Evolutionary conservation across 1,139 yeast species (phyloP), one percentile per base, ranked within the genome.

Genomic region (Debaryomyces sp.): DNA sequence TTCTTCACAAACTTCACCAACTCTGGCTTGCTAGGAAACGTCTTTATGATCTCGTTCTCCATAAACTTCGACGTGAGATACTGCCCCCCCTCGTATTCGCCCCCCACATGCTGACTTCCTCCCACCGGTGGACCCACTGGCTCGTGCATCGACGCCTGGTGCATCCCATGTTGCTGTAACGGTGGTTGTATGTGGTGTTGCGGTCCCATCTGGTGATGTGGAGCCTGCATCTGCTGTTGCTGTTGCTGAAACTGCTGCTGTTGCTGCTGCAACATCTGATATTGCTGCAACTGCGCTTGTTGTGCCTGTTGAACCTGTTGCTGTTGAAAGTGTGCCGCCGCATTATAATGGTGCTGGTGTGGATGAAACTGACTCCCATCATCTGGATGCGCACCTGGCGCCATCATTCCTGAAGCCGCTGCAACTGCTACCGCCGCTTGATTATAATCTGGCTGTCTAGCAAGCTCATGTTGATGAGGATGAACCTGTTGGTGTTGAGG

Each of bases 21-120:
- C 32, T 73, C 78, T 27, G 63, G 64, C 61, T 76, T 77, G 56
- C 68, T 66, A 23, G 69, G 59, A 55, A 77, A 77, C 5, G 80
- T 73, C 61, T 74, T 73, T 61, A 77, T 75, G 44, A 76, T 71
- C 55, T 75, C 80, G 53, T 75, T 75, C 52, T 76, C 80, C 46
- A 68, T 64, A 55, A 62, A 76, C 50, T 70, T 60, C 10, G 75
- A 70, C 23, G 59, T 57, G 32, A 61, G 54, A 37, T 54, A 58
- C 27, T 54, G 57, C 18, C 50, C 45, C 5, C 54, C 52, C 42
- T 59, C 57, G 47, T 41, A 53, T 22, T 53, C 54, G 23, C 37
- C 41, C 6, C 35, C 44, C 10, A 13, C 21, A 35, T 35, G 38
- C 6, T 36, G 47, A n/a, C 39, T 38, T 22, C 30, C 30, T n/a